Evolutionary conservation across 75 land plant genomes (phyloP), one percentile per base, ranked within the genome.

Genomic region (Ceratopteris richardii): DNA sequence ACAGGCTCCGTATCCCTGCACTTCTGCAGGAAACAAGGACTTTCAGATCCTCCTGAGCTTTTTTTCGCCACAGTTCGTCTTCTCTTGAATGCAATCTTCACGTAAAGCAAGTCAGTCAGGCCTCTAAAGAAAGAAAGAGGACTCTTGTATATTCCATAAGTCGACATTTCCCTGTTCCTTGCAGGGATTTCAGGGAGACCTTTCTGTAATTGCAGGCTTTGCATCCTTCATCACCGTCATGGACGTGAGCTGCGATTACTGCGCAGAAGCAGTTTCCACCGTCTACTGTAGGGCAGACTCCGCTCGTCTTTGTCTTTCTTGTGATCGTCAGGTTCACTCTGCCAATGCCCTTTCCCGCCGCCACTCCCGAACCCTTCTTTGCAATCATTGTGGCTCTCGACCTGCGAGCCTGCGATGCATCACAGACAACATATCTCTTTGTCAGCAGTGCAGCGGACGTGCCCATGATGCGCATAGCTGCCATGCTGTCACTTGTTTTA

Each of bases 301-400:
- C 9, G 84, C 86, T 18, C 62, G 61, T 43, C 77, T 83, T 6
- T 83, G 86, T 62, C 71, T 83, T 19, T 39, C 67, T 30, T 83
- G 86, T 65, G 86, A 83, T 56, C 76, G 77, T 5, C 67, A 73
- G 11, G 86, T 84, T 22, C 87, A 84, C 61, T 33, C 73, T 12
- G 85, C 87, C n/a, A 80, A 81, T 43, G 55, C 82, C 11, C 65
- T 75, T 9, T 62, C 77, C 20, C 55, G 41, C 24, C 72, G 69
- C 58, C 96, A 90, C 73, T 40, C 60, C 0, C 69, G 96, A 30
- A 59, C 80, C 18, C 85, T 61, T 30, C 87, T 90, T 54, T 90
- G 96, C 65, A 82, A 90, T 51, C 28, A 26, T 21, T 90, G 96
- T 66, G 51, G 55, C 16, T 13, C 65, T 12, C 53, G 72, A 29